Percentiles rank a stretch among this genome's conserved stretches.
phyloP scores from a whole-genome alignment of 148 eudicot species.

The Rhododendron griersonianum region DNA sequence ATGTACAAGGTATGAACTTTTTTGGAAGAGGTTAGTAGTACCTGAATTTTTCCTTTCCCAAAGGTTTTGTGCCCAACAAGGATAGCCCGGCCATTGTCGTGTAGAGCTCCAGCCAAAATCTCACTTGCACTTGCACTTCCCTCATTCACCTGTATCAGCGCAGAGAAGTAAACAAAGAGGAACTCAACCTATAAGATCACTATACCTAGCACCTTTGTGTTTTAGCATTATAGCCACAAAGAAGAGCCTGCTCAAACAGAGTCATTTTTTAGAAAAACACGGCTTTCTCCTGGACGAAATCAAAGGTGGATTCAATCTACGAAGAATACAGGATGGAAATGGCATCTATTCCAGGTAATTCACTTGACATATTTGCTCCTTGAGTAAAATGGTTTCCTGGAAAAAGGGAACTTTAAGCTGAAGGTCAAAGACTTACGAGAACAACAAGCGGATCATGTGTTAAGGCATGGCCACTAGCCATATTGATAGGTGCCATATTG shows the following conservation, averaged over 20 bases:
- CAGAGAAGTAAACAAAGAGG: neutral
- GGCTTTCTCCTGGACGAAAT: neutral
- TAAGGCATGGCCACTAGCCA: constrained; percentile 79
- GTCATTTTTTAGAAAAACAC: neutral
- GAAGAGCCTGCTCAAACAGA: neutral
- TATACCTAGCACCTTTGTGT: neutral
- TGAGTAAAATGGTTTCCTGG: neutral
- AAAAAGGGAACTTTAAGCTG: neutral
- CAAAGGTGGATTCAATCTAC: neutral
- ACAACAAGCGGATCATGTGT: constrained; percentile 93
- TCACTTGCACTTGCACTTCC: constrained; percentile 99
- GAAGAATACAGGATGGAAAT: neutral
- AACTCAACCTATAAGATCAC: neutral
- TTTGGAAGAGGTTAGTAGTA: constrained; percentile 12
- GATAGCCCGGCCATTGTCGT: constrained; percentile 87
- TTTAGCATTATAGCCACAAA: neutral
- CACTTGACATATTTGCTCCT: neutral
- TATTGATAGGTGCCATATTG: constrained; percentile 77
- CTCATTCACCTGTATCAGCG: constrained; percentile 74
- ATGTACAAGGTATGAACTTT: neutral
- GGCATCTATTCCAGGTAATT: neutral
- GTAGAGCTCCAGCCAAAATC: constrained; percentile 91
- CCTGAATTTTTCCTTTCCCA: constrained; percentile 97
- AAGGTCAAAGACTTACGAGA: constrained; percentile 49
- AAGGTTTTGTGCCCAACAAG: constrained; percentile 86